Evolutionary conservation across 2,329 filamentous ascomycete genomes (phyloP).

Genomic region (Botrytis cinerea): DNA sequence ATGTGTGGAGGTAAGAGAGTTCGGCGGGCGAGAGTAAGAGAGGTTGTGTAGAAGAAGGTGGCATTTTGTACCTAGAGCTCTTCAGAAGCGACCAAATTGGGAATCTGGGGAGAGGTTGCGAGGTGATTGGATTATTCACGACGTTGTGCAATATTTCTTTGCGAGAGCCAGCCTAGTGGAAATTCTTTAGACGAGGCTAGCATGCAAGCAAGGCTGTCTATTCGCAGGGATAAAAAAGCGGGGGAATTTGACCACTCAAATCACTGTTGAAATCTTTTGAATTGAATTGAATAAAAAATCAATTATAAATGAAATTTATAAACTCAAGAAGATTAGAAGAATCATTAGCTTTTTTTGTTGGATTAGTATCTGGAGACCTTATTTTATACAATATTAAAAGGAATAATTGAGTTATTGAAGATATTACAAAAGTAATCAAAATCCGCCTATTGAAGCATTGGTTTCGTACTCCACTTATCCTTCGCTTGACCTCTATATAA

Average conservation of each 20-base stretch:
- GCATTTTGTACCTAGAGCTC: slow-evolving; percentile 46
- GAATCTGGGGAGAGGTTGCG: not conserved
- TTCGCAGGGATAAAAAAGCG: not conserved
- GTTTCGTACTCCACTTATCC: not conserved
- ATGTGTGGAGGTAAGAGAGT: slow-evolving; percentile 90
- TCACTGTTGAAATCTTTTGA: not conserved
- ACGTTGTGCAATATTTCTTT: slow-evolving; percentile 19
- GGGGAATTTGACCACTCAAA: not conserved
- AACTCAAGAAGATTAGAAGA: not conserved
- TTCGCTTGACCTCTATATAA: not conserved
- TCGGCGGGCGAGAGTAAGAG: slow-evolving; percentile 90
- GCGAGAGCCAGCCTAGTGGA: slow-evolving; percentile 9
- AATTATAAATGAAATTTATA: not conserved
- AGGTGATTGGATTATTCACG: not conserved
- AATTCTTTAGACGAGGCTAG: slow-evolving; percentile 27
- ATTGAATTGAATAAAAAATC: not conserved
- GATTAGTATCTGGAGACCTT: not conserved
- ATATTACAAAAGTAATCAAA: not conserved
- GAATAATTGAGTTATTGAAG: not conserved
- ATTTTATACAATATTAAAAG: not conserved
- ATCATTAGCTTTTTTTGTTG: not conserved
- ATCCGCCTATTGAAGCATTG: not conserved
- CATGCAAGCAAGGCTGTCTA: not conserved
- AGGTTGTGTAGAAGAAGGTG: slow-evolving; percentile 58
- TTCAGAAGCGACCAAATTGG: not conserved